Evolutionary conservation across 352 stramenopile species (phyloP).

Genomic region (Phytopythium kandeliae): DNA sequence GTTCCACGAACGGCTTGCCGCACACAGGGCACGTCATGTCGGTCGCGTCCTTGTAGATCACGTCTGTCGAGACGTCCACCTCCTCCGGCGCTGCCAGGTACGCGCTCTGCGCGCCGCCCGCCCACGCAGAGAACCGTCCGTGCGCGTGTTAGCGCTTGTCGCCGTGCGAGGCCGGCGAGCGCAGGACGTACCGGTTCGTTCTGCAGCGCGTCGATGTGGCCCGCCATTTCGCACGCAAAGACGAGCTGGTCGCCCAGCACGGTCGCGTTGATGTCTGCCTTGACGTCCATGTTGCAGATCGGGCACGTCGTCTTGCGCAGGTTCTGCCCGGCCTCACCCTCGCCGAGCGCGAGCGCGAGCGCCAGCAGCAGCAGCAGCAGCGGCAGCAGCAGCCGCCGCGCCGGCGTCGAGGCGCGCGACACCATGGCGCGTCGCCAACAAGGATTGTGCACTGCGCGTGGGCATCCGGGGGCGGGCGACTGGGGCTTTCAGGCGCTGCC

Average conservation of each 20-base stretch:
- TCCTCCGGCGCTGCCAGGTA: background rate
- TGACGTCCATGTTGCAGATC: conserved; percentile 51
- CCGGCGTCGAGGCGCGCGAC: background rate
- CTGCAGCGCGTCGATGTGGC: conserved; percentile 71
- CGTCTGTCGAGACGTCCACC: conserved; percentile 10
- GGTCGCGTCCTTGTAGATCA: conserved; percentile 23
- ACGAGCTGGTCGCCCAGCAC: conserved; percentile 69
- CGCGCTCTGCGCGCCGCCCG: background rate
- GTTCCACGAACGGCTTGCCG: conserved; percentile 51
- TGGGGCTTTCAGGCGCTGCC: too few species aligned
- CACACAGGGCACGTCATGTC: conserved; percentile 69
- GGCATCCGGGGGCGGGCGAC: too few species aligned
- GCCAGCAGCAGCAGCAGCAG: conserved; percentile 16
- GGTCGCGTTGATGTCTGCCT: conserved; percentile 28
- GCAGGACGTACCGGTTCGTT: conserved; percentile 49
- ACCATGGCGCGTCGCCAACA: background rate
- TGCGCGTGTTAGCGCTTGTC: too few species aligned
- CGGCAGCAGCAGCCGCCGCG: conserved; percentile 8
- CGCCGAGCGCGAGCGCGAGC: conserved; percentile 18
- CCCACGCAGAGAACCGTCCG: background rate
- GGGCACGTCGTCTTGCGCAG: conserved; percentile 40
- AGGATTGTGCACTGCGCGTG: too few species aligned
- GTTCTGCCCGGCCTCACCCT: conserved; percentile 34
- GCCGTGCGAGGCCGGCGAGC: background rate
- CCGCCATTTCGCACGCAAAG: conserved; percentile 82